Base-by-base conservation (phyloP, 371 early-diverging fungal species). In the Mucor indicus region DNA sequence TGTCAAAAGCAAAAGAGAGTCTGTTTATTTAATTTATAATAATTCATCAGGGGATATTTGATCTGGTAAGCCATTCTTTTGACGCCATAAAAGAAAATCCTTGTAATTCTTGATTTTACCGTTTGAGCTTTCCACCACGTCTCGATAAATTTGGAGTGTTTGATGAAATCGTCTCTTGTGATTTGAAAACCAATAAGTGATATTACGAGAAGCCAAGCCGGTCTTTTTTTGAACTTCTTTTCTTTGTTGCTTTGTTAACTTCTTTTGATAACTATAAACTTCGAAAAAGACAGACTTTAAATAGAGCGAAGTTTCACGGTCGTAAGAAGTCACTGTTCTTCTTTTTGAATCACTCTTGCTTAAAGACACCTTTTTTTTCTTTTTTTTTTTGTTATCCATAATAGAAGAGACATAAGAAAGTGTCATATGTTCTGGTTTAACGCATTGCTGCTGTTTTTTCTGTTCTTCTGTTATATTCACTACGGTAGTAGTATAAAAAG, bases 181-280 rank as follows among this genome's bases (percentile, higher is more conserved):
- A 36, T 73, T 73, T 4, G 73, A 69, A 29, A 73, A 67, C 73
- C 73, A 73, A 32, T 73, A 73, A 11, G 73, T 73, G 23, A 73
- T 62, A 21, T 62, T 69, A n/a, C 73, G 60, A 12, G 69, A 57
- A 10, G 56, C 48, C 11, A 74, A 37, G 0, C 66, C 66, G 12
- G 70, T 74, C 9, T 54, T 48, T 13, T 37, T n/a, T n/a, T 56
- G 55, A 13, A 67, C 54, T 35, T 47, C 21, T 9, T n/a, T 29
- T 1, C 70, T 42, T 36, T 70, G 65, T 11, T 47, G 36, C 13
- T 65, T 67, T 24, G 62, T 67, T 6, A 70, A 41, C 29, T 65
- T 70, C 4, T 38, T 20, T 5, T 48, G 44, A 22, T 44, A 40
- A 19, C 58, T 52, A 24, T 53, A 48, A 10, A 50, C 38, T 13